Percentiles rank a stretch among this genome's conserved stretches.
Conservation (phyloP, 495 filamentous ascomycete species). For the Parmelia sp. region DNA sequence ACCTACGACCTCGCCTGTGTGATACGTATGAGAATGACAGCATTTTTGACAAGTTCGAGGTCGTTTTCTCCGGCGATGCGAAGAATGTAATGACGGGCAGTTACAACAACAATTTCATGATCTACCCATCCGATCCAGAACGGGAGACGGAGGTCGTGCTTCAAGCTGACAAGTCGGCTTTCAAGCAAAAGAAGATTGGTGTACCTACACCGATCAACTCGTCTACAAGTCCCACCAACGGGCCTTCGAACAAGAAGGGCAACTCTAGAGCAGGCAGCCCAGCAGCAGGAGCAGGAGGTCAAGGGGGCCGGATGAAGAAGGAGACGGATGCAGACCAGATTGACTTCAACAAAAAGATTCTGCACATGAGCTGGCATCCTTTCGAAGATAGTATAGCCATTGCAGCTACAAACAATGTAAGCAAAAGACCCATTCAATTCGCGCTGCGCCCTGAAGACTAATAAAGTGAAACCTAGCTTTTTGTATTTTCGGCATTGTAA, state of each 20-base stretch:
- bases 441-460: constrained; percentile 18
- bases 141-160: constrained; percentile 96
- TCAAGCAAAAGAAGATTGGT: constrained; percentile 99
- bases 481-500: constrained; percentile 98
- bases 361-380: constrained; percentile 99
- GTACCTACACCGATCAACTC: constrained; percentile 95
- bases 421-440: constrained; percentile 30
- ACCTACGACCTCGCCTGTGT: constrained; percentile 87
- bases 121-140: constrained; percentile 91
- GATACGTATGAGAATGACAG: constrained; percentile 99
- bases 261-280: constrained; percentile 84
- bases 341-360: constrained; percentile 99
- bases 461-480: constrained; percentile 51
- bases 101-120: constrained; percentile 99
- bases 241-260: constrained; percentile 70
- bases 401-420: constrained; percentile 97
- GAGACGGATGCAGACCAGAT: constrained; percentile 99
- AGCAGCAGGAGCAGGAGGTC: constrained; percentile 64
- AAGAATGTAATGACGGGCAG: constrained; percentile 99
- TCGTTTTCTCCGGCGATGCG: constrained; percentile 95
- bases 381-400: constrained; percentile 99
- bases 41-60: constrained; percentile 99
- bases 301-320: constrained; percentile 93
- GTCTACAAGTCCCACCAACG: constrained; percentile 59
- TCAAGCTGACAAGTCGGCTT: constrained; percentile 96